Conservation (phyloP, 371 early-diverging fungal species). For the Rhizopus microsporus region DNA sequence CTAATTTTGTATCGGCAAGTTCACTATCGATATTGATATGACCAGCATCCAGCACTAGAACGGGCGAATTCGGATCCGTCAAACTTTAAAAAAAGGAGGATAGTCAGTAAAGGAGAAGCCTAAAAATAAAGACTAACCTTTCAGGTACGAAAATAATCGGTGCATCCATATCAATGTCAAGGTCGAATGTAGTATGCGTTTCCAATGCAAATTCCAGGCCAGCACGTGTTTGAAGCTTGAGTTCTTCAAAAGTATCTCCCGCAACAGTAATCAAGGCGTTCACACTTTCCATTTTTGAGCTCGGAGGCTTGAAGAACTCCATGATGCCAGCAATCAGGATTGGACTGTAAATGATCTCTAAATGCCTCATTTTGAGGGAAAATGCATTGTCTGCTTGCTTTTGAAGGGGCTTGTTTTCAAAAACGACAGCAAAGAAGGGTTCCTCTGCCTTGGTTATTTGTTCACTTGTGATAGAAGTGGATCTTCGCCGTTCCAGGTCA, state of each 20-base stretch:
- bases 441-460: background rate
- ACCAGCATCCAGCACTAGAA: slow-evolving; percentile 81
- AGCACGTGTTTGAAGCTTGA: slow-evolving; percentile 76
- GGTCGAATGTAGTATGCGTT: slow-evolving; percentile 74
- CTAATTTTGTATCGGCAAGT: slow-evolving; percentile 61
- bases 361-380: slow-evolving; percentile 69
- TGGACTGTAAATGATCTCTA: slow-evolving; percentile 82
- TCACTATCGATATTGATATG: slow-evolving; percentile 75
- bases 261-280: slow-evolving; percentile 67
- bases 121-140: slow-evolving; percentile 31
- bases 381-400: slow-evolving; percentile 77
- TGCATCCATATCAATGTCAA: slow-evolving; percentile 83
- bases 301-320: slow-evolving; percentile 74
- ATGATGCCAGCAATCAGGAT: slow-evolving; percentile 61
- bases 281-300: slow-evolving; percentile 59
- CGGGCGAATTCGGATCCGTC: slow-evolving; percentile 46
- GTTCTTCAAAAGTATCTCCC: slow-evolving; percentile 69
- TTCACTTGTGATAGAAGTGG: slow-evolving; percentile 1
- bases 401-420: slow-evolving; percentile 74
- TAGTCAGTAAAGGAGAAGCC: background rate
- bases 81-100: slow-evolving; percentile 11
- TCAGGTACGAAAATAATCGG: slow-evolving; percentile 87
- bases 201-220: slow-evolving; percentile 79
- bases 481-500: slow-evolving; percentile 14
- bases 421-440: slow-evolving; percentile 72